These are phyloP conservation scores for Primulina eburnea DNA, from an alignment of 257 asterid genomes.

Conservation along the genomic window DNA sequence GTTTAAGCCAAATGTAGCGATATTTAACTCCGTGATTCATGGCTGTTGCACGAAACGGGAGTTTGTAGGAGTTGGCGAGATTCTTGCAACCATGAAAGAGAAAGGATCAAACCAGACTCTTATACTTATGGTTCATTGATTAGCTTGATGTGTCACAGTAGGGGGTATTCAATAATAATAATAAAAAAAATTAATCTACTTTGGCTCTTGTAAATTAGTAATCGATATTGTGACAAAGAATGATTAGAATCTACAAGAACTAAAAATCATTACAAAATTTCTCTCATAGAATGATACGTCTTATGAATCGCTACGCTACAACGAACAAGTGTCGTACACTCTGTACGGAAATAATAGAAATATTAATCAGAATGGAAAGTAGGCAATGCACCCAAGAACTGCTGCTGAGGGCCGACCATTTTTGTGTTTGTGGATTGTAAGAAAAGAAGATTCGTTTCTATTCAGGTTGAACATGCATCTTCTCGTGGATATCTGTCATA, in stretches of 20 bases:
- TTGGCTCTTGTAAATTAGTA: not conserved
- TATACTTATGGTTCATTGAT: no score
- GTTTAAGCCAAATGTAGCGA: no score
- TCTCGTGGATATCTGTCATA: slow-evolving; percentile 69
- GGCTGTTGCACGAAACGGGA: no score
- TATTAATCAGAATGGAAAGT: slow-evolving; percentile 1
- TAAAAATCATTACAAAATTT: not conserved
- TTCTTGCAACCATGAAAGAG: no score
- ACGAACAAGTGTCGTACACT: slow-evolving; percentile 29
- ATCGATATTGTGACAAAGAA: not conserved
- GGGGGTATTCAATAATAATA: no score
- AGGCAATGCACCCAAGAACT: not conserved
- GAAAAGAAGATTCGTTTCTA: slow-evolving; percentile 24
- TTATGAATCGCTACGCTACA: slow-evolving; percentile 12
- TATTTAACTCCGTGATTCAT: no score
- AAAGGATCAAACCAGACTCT: no score
- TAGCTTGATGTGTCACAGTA: no score
- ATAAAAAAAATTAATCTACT: no score
- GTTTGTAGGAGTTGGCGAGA: no score
- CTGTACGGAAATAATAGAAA: slow-evolving; percentile 37
- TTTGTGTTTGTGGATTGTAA: slow-evolving; percentile 13
- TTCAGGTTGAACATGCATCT: slow-evolving; percentile 39
- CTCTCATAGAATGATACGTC: not conserved
- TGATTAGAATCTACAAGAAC: not conserved
- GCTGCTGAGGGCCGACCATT: slow-evolving; percentile 21